phyloP scores from a whole-genome alignment of 805 yeast genomes.

The Nakazawaea pomicola region DNA sequence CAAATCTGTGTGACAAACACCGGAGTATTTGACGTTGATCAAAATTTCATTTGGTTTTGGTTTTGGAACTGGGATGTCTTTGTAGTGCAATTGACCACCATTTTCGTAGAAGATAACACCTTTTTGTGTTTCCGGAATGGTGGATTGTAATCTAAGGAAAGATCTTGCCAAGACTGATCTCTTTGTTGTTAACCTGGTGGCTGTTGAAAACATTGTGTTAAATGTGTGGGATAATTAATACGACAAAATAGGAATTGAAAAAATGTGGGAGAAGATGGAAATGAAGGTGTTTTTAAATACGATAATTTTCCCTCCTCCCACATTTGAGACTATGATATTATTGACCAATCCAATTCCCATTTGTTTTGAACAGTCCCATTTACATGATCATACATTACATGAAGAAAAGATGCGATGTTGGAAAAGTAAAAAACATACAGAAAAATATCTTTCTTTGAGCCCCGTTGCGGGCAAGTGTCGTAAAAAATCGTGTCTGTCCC shows the following conservation, averaged over 20 bases:
- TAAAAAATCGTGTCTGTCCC: no score
- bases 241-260: not conserved
- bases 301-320: no score
- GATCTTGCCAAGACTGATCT: conserved; percentile 18
- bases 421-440: no score
- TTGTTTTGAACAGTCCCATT: no score
- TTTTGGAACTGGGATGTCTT: conserved; percentile 67
- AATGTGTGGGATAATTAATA: not conserved
- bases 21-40: conserved; percentile 65
- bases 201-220: conserved; percentile 9
- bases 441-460: no score
- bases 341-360: no score
- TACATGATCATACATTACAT: no score
- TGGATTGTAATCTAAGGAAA: conserved; percentile 12
- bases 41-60: conserved; percentile 63
- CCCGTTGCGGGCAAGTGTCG: no score
- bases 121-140: conserved; percentile 59
- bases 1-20: conserved; percentile 72
- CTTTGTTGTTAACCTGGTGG: conserved; percentile 6
- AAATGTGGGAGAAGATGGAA: not conserved
- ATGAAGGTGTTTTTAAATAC: no score
- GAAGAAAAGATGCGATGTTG: no score
- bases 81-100: conserved; percentile 60
- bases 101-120: conserved; percentile 66
- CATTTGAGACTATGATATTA: no score